Conservation (phyloP, 2,329 filamentous ascomycete genomes). For the Fusarium incarnatum region DNA sequence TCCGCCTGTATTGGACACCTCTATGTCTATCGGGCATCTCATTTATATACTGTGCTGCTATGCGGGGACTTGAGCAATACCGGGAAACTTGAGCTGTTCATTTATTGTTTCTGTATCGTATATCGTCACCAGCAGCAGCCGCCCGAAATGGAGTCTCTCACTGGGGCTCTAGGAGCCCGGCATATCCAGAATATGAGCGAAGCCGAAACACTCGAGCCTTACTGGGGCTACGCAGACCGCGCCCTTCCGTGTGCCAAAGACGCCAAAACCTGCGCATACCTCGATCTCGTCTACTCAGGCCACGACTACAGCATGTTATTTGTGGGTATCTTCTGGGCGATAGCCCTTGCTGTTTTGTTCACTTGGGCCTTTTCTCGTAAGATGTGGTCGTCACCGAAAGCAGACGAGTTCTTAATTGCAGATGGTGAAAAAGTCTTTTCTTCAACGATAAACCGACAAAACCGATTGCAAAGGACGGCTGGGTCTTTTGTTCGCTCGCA, state of each 20-base stretch:
- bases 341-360: not conserved
- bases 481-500: not conserved
- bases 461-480: not conserved
- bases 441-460: fast-evolving
- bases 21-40: too few species aligned
- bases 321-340: not conserved
- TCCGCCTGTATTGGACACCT: not conserved
- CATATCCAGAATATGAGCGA: not conserved
- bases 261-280: not conserved
- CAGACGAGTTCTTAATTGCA: not conserved
- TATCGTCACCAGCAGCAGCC: too few species aligned
- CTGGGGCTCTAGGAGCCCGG: not conserved
- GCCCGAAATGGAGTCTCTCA: not conserved
- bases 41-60: too few species aligned
- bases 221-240: not conserved
- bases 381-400: not conserved
- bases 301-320: not conserved
- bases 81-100: too few species aligned
- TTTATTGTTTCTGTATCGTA: too few species aligned
- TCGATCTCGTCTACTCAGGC: not conserved
- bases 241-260: not conserved
- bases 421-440: not conserved
- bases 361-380: not conserved
- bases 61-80: too few species aligned
- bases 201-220: not conserved